Conservation (phyloP, 331 rosid species). For the Saraca asoca region DNA sequence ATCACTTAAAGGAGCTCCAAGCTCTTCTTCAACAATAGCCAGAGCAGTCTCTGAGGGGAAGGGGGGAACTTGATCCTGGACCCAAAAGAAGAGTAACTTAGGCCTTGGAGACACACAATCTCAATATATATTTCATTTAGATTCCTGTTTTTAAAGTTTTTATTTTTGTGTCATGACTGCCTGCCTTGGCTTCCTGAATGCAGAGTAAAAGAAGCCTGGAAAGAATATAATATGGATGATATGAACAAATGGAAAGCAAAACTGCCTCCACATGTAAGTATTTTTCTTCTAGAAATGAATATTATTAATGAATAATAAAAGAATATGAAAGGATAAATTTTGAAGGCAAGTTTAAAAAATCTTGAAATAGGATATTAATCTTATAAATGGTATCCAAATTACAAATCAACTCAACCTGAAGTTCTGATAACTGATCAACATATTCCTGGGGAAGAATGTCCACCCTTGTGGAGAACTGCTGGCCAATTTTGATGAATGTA, state of each 20-base stretch:
- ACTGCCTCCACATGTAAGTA: background rate
- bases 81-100: constrained; percentile 21
- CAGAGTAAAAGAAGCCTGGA: background rate
- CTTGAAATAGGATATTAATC: background rate
- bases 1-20: constrained; percentile 67
- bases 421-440: constrained; percentile 92
- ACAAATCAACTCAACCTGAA: constrained; percentile 64
- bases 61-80: constrained; percentile 99
- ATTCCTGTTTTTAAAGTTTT: background rate
- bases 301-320: too few relatives aligned
- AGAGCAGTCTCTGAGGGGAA: constrained; percentile 90
- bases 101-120: constrained; percentile 1
- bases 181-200: background rate
- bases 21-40: constrained; percentile 86
- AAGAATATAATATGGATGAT: too few relatives aligned
- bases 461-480: constrained; percentile 98
- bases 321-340: background rate
- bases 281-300: background rate
- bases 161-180: background rate
- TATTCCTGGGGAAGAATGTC: constrained; percentile 99
- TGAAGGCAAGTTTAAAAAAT: background rate
- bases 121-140: background rate
- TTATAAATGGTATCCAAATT: background rate
- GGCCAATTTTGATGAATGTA: constrained; percentile 96
- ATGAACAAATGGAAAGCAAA: background rate